Percentiles rank a stretch among this genome's conserved stretches.
Evolutionary conservation across 2,329 filamentous ascomycete species (phyloP).

Genomic region (Cercospora citrullina): DNA sequence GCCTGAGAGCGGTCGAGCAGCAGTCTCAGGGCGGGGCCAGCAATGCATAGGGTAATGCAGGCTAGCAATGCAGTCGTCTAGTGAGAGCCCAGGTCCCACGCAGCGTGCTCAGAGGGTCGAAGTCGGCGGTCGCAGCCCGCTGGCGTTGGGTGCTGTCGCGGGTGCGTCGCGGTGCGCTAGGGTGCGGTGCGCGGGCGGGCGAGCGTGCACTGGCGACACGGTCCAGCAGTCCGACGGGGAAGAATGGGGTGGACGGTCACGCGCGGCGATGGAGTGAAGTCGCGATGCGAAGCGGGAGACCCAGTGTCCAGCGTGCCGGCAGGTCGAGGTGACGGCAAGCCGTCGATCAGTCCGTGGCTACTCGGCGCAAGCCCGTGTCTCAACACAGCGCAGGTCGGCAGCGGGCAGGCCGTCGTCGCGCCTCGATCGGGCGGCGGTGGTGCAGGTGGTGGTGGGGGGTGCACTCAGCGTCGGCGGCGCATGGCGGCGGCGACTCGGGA

Average conservation of each 20-base stretch:
- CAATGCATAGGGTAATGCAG: conserved; percentile 34
- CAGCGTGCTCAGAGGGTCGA: background rate
- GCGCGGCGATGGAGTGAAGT: conserved; percentile 2
- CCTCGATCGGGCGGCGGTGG: background rate
- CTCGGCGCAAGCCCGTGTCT: conserved; percentile 5
- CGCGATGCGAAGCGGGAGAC: conserved; percentile 10
- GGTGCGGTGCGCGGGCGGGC: conserved; percentile 1
- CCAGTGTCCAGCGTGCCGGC: conserved; percentile 9
- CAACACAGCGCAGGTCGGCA: background rate
- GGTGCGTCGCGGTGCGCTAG: background rate
- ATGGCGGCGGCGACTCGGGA: conserved; percentile 1
- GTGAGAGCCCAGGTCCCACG: background rate
- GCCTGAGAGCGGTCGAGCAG: conserved; percentile 35
- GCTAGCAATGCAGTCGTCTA: background rate
- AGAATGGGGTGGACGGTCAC: background rate
- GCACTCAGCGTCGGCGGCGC: conserved; percentile 12
- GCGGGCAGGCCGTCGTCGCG: background rate
- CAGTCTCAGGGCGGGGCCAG: conserved; percentile 26
- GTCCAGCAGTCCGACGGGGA: background rate
- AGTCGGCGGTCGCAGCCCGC: background rate
- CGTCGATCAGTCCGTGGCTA: conserved; percentile 13
- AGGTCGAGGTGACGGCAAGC: conserved; percentile 15
- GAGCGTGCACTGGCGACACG: background rate
- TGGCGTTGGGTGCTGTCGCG: background rate
- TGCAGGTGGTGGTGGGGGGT: background rate